Conservation (phyloP, 192 early-diverging fungal genomes). For the Linnemannia zychae region DNA sequence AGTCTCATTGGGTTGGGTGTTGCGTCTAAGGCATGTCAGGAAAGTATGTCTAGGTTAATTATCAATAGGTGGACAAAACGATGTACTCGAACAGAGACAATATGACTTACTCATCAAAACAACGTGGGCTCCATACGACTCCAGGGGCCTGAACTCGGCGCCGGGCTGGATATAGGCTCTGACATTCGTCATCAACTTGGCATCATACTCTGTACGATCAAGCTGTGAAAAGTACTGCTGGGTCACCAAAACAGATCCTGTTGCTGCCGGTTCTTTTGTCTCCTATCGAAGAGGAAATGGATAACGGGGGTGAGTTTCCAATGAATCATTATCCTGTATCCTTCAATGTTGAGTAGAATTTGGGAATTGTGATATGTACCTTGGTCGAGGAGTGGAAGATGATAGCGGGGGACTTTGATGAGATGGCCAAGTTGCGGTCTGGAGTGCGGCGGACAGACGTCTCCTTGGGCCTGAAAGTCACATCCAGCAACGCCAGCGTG, state of each 20-base stretch:
- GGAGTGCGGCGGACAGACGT: slow-evolving; percentile 22
- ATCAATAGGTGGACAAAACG: not conserved
- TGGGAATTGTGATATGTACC: slow-evolving; percentile 4
- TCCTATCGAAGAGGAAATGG: slow-evolving; percentile 16
- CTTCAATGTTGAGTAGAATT: not conserved
- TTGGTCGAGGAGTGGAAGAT: slow-evolving; percentile 60
- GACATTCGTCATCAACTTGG: slow-evolving; percentile 27
- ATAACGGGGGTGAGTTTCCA: not conserved
- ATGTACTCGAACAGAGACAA: not conserved
- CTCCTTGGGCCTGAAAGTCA: slow-evolving; percentile 42
- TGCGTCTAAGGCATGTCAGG: slow-evolving; percentile 42
- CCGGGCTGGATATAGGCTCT: slow-evolving; percentile 29
- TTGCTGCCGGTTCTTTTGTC: not conserved
- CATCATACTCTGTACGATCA: slow-evolving; percentile 20
- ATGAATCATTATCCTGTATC: not conserved
- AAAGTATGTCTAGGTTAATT: not conserved
- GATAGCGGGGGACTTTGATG: slow-evolving; percentile 48
- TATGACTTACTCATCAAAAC: slow-evolving; percentile 52
- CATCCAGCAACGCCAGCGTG: slow-evolving; percentile 56
- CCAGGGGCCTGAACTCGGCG: slow-evolving; percentile 15
- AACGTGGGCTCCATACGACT: slow-evolving; percentile 38
- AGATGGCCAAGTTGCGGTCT: slow-evolving; percentile 32
- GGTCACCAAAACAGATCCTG: slow-evolving; percentile 30
- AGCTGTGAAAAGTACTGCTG: slow-evolving; percentile 35
- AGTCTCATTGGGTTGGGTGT: slow-evolving; percentile 53